phyloP scores from a whole-genome alignment of 2,329 filamentous ascomycete genomes.

The Sarocladium brachiariae region DNA sequence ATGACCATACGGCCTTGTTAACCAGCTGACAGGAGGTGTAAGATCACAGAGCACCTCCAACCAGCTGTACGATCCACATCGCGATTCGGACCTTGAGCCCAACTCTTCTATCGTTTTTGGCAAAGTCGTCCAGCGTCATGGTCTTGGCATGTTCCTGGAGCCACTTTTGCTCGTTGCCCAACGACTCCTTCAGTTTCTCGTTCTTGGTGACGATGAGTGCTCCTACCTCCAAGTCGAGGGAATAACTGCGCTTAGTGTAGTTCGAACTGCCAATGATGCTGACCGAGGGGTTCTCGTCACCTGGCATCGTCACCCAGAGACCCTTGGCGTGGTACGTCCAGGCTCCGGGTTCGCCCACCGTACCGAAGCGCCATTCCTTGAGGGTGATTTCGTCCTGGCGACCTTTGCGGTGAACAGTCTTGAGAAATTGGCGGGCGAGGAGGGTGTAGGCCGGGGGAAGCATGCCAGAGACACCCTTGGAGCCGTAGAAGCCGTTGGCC shows the following conservation, averaged over 20 bases:
- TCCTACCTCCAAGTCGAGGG: conserved; percentile 84
- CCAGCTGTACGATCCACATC: conserved; percentile 86
- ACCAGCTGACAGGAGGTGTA: too few relatives aligned
- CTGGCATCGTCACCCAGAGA: conserved; percentile 75
- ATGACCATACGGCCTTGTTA: background rate
- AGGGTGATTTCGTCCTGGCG: conserved; percentile 57
- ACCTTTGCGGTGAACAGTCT: conserved; percentile 40
- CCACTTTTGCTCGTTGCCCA: conserved; percentile 77
- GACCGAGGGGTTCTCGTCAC: conserved; percentile 61
- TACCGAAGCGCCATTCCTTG: conserved; percentile 83
- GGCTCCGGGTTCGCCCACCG: conserved; percentile 69
- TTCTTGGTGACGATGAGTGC: conserved; percentile 79
- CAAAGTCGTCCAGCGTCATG: conserved; percentile 72
- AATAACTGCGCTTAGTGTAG: conserved; percentile 91
- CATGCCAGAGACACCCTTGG: conserved; percentile 80
- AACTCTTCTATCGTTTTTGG: conserved; percentile 74
- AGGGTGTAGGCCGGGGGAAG: conserved; percentile 89
- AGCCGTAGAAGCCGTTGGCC: conserved; percentile 93
- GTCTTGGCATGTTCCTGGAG: conserved; percentile 65
- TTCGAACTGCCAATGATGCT: conserved; percentile 89
- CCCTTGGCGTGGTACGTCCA: conserved; percentile 99
- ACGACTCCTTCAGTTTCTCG: conserved; percentile 58
- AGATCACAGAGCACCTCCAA: conserved; percentile 84
- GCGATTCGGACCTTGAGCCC: conserved; percentile 77
- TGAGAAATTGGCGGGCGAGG: conserved; percentile 74